Evolutionary conservation across 1,284 basidiomycete species (phyloP).

Genomic region (Fomitopsis betulina): DNA sequence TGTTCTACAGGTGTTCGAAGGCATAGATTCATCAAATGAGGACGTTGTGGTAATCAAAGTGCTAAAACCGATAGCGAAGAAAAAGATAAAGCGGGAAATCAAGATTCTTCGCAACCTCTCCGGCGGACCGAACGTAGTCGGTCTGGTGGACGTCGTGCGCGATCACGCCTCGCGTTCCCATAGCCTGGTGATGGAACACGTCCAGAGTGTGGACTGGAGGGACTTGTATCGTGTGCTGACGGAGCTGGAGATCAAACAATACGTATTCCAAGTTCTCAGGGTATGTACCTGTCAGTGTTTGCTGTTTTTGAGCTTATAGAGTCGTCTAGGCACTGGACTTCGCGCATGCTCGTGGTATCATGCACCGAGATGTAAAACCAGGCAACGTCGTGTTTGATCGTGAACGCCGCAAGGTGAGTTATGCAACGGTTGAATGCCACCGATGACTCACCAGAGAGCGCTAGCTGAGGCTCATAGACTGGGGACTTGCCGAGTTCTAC

Average conservation of each 20-base stretch:
- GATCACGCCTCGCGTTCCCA: constrained; percentile 74
- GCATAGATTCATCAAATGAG: constrained; percentile 74
- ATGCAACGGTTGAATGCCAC: background rate
- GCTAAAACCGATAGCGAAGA: constrained; percentile 87
- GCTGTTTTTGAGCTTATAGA: background rate
- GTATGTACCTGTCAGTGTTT: constrained; percentile 27
- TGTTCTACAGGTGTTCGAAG: constrained; percentile 73
- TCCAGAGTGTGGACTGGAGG: constrained; percentile 86
- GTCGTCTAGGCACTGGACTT: constrained; percentile 71
- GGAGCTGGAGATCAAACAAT: constrained; percentile 82
- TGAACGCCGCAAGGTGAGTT: constrained; percentile 63
- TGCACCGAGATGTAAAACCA: constrained; percentile 91
- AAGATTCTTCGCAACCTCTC: constrained; percentile 87
- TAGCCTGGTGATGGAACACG: constrained; percentile 82
- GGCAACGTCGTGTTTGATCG: constrained; percentile 93
- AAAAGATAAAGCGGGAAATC: constrained; percentile 92
- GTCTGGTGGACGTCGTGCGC: constrained; percentile 79
- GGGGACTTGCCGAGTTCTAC: constrained; percentile 92
- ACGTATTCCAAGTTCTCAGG: constrained; percentile 83
- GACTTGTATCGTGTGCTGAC: constrained; percentile 69
- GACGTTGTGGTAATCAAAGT: constrained; percentile 87
- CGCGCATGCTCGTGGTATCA: constrained; percentile 85
- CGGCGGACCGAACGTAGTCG: constrained; percentile 84
- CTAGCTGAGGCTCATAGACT: constrained; percentile 82
- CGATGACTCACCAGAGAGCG: background rate